Conservation (phyloP, 805 yeast species). For the Myxozyma monticola region DNA sequence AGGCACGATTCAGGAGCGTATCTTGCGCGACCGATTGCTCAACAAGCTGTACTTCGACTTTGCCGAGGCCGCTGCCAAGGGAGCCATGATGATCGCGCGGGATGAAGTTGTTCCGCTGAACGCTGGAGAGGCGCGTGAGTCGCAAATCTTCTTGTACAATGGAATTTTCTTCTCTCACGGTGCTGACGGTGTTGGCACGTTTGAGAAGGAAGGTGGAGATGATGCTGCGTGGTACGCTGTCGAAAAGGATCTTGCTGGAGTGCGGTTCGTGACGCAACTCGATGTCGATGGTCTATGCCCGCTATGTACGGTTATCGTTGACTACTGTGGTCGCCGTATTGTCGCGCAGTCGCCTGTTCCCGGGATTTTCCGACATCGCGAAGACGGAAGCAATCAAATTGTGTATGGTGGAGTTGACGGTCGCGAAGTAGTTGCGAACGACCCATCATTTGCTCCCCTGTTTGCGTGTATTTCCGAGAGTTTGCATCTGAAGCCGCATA, state of each 20-base stretch:
- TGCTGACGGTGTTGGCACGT: slow-evolving; percentile 66
- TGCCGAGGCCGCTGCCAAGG: slow-evolving; percentile 69
- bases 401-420: slow-evolving; percentile 75
- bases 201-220: slow-evolving; percentile 69
- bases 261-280: slow-evolving; percentile 64
- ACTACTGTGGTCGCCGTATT: slow-evolving; percentile 83
- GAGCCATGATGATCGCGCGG: slow-evolving; percentile 72
- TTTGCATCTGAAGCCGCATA: slow-evolving; percentile 75
- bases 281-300: slow-evolving; percentile 65
- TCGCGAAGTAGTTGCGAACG: slow-evolving; percentile 49
- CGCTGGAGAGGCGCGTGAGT: slow-evolving; percentile 63
- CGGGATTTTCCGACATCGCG: slow-evolving; percentile 62
- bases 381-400: slow-evolving; percentile 51
- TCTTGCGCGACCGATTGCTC: slow-evolving; percentile 72
- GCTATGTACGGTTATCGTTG: slow-evolving; percentile 81
- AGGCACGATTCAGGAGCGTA: slow-evolving; percentile 59
- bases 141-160: slow-evolving; percentile 71
- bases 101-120: slow-evolving; percentile 79
- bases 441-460: slow-evolving; percentile 54
- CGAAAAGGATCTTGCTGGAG: slow-evolving; percentile 73
- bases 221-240: slow-evolving; percentile 82
- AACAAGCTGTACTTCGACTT: slow-evolving; percentile 75
- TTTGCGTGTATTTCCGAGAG: slow-evolving; percentile 66
- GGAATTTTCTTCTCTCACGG: slow-evolving; percentile 87
- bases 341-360: slow-evolving; percentile 96